Conservation (phyloP, 768 basidiomycete species). For the Favolaschia claudopus region DNA sequence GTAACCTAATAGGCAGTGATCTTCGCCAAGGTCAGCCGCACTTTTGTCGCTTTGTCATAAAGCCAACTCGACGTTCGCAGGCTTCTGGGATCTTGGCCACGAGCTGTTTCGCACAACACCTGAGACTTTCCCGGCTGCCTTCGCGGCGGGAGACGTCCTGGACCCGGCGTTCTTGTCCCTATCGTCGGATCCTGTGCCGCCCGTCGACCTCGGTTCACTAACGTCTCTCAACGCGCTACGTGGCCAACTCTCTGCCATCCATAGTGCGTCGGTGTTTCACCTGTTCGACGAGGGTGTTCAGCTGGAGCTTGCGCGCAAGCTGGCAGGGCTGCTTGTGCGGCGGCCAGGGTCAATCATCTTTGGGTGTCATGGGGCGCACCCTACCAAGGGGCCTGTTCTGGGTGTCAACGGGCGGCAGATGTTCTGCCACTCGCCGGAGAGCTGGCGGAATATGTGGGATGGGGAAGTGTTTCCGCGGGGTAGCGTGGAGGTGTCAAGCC, state of each 20-base stretch:
- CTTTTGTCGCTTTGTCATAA: background rate
- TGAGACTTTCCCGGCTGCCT: slow-evolving; percentile 59
- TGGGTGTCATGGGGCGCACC: slow-evolving; percentile 47
- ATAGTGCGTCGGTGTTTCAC: slow-evolving; percentile 61
- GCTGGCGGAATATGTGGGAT: slow-evolving; percentile 46
- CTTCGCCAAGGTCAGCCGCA: slow-evolving; percentile 36
- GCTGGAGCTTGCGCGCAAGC: slow-evolving; percentile 45
- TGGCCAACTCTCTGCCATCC: slow-evolving; percentile 56
- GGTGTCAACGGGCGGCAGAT: slow-evolving; percentile 18
- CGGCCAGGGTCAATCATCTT: slow-evolving; percentile 55
- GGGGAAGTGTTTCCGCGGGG: slow-evolving; percentile 41
- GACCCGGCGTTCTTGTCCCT: slow-evolving; percentile 51
- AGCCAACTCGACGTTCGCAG: slow-evolving; percentile 35
- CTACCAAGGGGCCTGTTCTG: slow-evolving; percentile 37
- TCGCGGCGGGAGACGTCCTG: slow-evolving; percentile 64
- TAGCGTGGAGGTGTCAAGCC: slow-evolving; percentile 38
- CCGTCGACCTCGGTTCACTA: slow-evolving; percentile 36
- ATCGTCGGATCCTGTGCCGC: slow-evolving; percentile 29
- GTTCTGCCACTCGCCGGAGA: slow-evolving; percentile 47
- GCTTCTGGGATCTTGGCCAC: slow-evolving; percentile 69
- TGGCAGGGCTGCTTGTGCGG: slow-evolving; percentile 52
- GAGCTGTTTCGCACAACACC: slow-evolving; percentile 62
- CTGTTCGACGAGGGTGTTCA: slow-evolving; percentile 53
- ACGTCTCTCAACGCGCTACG: slow-evolving; percentile 53
- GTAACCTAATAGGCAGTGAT: slow-evolving; percentile 47